phyloP scores from a whole-genome alignment of 2,329 filamentous ascomycete species.

The Epichloe sibirici region DNA sequence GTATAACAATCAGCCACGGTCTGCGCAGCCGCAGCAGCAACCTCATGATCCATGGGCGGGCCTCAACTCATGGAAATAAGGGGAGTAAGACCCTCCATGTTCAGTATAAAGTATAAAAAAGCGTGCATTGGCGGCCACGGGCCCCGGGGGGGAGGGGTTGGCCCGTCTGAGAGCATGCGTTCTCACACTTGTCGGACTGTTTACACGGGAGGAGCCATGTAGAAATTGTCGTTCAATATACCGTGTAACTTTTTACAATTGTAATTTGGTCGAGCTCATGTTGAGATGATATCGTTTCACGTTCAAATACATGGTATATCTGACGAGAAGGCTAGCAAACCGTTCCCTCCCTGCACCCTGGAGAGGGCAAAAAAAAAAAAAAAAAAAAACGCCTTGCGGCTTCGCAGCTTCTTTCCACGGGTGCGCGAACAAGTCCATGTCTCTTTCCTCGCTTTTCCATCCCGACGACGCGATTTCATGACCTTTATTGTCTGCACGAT shows the following conservation, averaged over 20 bases:
- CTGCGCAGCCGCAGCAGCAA: conserved; percentile 27
- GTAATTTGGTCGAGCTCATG: no score
- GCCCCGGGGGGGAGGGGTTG: not conserved
- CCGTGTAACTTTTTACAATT: not conserved
- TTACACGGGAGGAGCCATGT: not conserved
- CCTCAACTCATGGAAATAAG: conserved; percentile 37
- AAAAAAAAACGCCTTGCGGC: no score
- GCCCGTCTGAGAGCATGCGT: not conserved
- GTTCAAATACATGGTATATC: not conserved
- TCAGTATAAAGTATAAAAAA: not conserved
- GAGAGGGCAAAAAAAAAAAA: no score
- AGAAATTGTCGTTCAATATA: not conserved
- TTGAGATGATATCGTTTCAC: no score
- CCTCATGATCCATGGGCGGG: conserved; percentile 40
- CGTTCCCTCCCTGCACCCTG: not conserved
- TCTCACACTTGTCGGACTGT: not conserved
- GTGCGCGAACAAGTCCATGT: no score
- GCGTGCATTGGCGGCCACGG: not conserved
- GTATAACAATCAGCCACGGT: not conserved
- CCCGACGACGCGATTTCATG: no score
- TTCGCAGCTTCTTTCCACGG: no score
- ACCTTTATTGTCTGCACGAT: no score
- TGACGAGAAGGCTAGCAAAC: not conserved
- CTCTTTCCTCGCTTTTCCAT: no score
- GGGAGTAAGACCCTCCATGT: not conserved